phyloP scores from a whole-genome alignment of 1,284 basidiomycete genomes.

The Athelia psychrophila region DNA sequence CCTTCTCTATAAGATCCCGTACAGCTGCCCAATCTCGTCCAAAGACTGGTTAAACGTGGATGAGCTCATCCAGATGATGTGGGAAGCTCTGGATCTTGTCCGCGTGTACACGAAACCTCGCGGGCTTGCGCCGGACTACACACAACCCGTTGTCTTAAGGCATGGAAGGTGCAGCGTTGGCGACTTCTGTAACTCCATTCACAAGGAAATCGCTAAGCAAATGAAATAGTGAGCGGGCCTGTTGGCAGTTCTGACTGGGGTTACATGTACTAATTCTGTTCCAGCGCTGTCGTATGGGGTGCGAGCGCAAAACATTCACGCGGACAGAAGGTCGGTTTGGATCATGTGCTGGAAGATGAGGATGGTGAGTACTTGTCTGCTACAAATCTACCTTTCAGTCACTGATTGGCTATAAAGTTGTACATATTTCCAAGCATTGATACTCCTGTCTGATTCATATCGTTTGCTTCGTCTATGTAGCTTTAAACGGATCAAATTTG shows the following conservation, averaged over 20 bases:
- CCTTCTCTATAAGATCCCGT: conserved; percentile 91
- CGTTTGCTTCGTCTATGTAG: conserved; percentile 3
- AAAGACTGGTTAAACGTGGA: conserved; percentile 96
- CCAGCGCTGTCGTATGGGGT: conserved; percentile 89
- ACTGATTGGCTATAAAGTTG: conserved; percentile 47
- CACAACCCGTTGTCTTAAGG: conserved; percentile 72
- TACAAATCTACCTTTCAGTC: conserved; percentile 5
- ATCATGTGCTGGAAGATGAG: conserved; percentile 88
- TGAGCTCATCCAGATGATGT: conserved; percentile 91
- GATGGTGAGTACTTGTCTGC: conserved; percentile 55
- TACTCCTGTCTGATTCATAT: conserved; percentile 2
- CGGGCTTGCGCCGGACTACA: conserved; percentile 89
- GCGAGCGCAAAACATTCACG: conserved; percentile 93
- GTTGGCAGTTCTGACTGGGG: background rate
- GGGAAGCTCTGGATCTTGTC: conserved; percentile 86
- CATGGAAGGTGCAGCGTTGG: conserved; percentile 54
- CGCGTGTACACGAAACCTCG: conserved; percentile 96
- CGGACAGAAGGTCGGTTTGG: conserved; percentile 94
- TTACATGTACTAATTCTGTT: conserved; percentile 7
- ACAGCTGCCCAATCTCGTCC: conserved; percentile 93
- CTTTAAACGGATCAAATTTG: background rate
- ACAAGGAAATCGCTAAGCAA: conserved; percentile 92
- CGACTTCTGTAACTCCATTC: conserved; percentile 89
- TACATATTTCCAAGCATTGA: conserved; percentile 82
- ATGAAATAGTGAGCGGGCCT: conserved; percentile 75